phyloP scores from a whole-genome alignment of 345 rosid species.

The Murraya koenigii region DNA sequence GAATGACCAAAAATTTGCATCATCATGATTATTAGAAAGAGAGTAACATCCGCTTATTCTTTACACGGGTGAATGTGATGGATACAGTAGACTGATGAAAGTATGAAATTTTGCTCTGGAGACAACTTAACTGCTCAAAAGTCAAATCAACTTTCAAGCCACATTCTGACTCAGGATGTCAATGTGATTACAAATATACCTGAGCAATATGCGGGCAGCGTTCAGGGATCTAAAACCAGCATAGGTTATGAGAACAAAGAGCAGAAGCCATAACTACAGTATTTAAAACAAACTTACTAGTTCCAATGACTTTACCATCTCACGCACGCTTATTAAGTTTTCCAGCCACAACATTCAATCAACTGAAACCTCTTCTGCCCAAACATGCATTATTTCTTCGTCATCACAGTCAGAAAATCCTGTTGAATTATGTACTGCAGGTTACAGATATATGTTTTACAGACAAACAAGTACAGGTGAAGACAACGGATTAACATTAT shows the following conservation, averaged over 20 bases:
- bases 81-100: background rate
- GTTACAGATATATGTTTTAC: background rate
- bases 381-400: background rate
- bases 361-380: background rate
- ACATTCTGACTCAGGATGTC: background rate
- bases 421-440: conserved; percentile 1
- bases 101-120: background rate
- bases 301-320: background rate
- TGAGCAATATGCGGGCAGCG: too few relatives aligned
- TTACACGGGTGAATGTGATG: too few relatives aligned
- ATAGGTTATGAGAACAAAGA: background rate
- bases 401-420: conserved; percentile 2
- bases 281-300: background rate
- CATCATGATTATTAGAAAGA: too few relatives aligned
- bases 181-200: too few relatives aligned
- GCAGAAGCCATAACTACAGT: background rate
- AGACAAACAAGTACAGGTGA: background rate
- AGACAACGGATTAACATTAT: background rate
- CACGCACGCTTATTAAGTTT: too few relatives aligned
- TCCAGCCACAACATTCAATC: background rate
- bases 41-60: too few relatives aligned
- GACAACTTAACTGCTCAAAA: background rate
- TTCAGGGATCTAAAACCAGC: background rate
- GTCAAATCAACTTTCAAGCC: background rate
- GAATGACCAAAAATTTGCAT: too few relatives aligned